Base-by-base conservation (phyloP, 352 stramenopile genomes). In the Pythium rishiriense region DNA sequence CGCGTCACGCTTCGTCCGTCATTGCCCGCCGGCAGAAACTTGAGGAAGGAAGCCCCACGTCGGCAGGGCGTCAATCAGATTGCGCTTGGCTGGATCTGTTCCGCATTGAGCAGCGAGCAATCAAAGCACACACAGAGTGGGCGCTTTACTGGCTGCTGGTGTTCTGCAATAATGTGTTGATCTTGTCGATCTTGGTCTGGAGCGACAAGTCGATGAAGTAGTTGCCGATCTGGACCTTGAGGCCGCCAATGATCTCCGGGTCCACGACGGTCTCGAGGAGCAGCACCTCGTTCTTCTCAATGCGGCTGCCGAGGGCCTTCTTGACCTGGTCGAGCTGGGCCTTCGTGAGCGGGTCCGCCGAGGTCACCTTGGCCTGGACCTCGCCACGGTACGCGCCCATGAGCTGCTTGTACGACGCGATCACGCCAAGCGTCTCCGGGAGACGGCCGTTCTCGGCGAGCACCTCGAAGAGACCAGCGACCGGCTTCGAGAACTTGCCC, bases 191-290 rank as follows among this genome's bases (percentile, higher is more conserved):
- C 80, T 97, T 95, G 65, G 87, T 98, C 50, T 88, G 87, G 51
- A 98, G 85, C 70, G 92, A 98, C 70, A 99, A 75, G 81, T 99
- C 96, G 70, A 99, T 97, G 79, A 99, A 99, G 84, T 98, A 96
- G 82, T 98, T 97, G 69, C 94, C 96, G 78, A 98, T 98, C 82
- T 98, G 94, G 66, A 99, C 93, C 83, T 98, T 97, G 61, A 99
- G 87, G 66, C 96, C 96, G 35, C 96, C 96, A 64, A 99, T 73
- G 73, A 99, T 98, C 63, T 87, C 84, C 15, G 95, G 92, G 86
- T 99, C 91, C 31, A 98, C 92, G 47, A 97, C 81, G 29, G 85
- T 93, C 61, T 93, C 87, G 47, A 98, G 78, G 58, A 97, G 76
- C 54, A 99, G 84, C 61, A 93, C 97, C 65, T 98, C 92, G 45